Evolutionary conservation across 805 yeast species (phyloP).

Genomic region (Yarrowia osloensis): DNA sequence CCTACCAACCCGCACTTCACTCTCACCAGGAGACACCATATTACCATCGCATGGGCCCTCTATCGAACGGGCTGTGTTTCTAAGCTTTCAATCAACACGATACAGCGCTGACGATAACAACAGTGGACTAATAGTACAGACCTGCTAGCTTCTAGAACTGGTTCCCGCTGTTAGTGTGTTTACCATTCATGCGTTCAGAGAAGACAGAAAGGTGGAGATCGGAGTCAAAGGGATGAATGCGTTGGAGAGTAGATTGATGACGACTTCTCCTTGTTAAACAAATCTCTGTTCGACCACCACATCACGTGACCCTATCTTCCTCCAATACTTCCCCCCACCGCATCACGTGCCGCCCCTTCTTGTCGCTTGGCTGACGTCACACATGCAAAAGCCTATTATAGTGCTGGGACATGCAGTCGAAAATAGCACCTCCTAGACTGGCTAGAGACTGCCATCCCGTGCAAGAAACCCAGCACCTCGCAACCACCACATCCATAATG

Average conservation of each 20-base stretch:
- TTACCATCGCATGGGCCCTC: too few relatives aligned
- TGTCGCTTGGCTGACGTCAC: constrained; percentile 19
- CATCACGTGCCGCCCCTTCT: not conserved
- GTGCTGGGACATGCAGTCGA: constrained; percentile 21
- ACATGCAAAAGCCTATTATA: constrained; percentile 19
- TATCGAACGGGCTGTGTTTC: too few relatives aligned
- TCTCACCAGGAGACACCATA: too few relatives aligned
- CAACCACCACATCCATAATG: constrained; percentile 10
- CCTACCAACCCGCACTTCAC: too few relatives aligned
- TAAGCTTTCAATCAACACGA: too few relatives aligned
- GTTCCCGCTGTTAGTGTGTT: not conserved
- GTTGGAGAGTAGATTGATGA: too few relatives aligned
- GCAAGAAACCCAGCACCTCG: not conserved
- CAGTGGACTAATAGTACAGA: too few relatives aligned
- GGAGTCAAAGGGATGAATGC: too few relatives aligned
- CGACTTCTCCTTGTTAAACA: too few relatives aligned
- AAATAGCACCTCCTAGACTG: constrained; percentile 10
- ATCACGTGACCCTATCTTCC: not conserved
- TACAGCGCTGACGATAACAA: too few relatives aligned
- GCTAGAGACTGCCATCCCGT: not conserved
- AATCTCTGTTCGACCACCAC: too few relatives aligned
- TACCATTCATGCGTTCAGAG: not conserved
- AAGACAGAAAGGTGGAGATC: not conserved
- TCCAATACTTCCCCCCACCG: not conserved
- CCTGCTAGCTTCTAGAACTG: not conserved